Base-by-base conservation (phyloP, 1,284 basidiomycete species). In the Chalciporus sp. region DNA sequence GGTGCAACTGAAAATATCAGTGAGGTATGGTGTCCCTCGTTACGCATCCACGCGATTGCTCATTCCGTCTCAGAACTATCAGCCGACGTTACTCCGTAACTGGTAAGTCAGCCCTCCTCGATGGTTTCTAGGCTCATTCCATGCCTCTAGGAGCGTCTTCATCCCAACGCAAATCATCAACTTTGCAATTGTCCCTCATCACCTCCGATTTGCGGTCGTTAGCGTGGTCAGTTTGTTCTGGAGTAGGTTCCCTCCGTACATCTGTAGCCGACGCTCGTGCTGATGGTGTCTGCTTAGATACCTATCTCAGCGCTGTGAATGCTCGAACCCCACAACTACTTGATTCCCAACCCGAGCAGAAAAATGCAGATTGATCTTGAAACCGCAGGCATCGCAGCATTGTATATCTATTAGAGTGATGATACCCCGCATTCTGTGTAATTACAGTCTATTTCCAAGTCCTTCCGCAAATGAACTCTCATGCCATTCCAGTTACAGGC, bases 201-300 rank as follows among this genome's bases (percentile, higher is more conserved):
- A 94, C 63, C 76, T 93, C 51, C 84, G 92, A n/a, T 85, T 94
- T 56, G 77, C 88, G 8, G 77, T 88, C 19, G 81, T 93, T 27
- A 84, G 92, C 64, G 80, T 88, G 14, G 90, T 95, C 50, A 88
- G 86, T 55, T 76, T 95, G 50, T 90, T 92, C 74, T 94, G 92
- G 93, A 94, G 88, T 91, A 64, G 49, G 85, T 81, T n/a, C 2
- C 11, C 42, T 6, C n/a, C 10, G 41, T 14, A 33, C 28, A 45
- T 31, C 63, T 47, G 68, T 56, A 56, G 58, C 61, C 2, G 61
- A 49, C 14, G 31, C 11, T 33, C 17, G 45, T 29, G 48, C 43
- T 53, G 23, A 59, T 49, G 12, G 12, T 12, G n/a, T 40, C 19
- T 29, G 5, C 10, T 50, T 50, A 81, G 77, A 78, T 52, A 75